phyloP scores from a whole-genome alignment of 1,284 basidiomycete species.

The Tilletia indica region DNA sequence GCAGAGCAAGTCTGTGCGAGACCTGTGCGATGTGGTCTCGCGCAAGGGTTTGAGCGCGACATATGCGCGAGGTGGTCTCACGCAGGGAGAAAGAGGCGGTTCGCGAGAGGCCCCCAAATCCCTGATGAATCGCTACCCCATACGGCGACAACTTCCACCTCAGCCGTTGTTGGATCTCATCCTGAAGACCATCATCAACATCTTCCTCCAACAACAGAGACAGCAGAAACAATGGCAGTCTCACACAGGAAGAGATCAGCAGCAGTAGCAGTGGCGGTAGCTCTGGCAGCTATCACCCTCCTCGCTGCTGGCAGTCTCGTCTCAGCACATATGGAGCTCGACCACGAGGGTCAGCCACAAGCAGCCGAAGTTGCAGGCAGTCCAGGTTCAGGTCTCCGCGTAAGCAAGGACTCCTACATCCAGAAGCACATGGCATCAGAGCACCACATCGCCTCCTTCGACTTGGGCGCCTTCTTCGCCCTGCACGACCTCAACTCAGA shows the following conservation, averaged over 20 bases:
- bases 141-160: neutral
- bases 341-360: slow-evolving; percentile 5
- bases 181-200: neutral
- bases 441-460: slow-evolving; percentile 56
- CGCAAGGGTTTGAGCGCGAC: too few relatives aligned
- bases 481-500: slow-evolving; percentile 82
- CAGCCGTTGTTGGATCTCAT: neutral
- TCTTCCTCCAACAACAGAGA: neutral
- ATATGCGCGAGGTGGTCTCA: too few relatives aligned
- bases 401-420: slow-evolving; percentile 37
- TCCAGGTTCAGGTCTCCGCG: slow-evolving; percentile 29
- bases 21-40: too few relatives aligned
- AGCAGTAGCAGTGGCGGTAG: neutral
- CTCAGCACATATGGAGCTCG: slow-evolving; percentile 1
- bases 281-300: neutral
- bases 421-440: slow-evolving; percentile 55
- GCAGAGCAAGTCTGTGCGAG: too few relatives aligned
- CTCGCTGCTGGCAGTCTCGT: too few relatives aligned
- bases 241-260: neutral
- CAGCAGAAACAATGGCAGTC: neutral
- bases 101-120: too few relatives aligned
- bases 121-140: too few relatives aligned
- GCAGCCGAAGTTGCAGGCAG: slow-evolving; percentile 19
- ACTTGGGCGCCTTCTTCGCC: slow-evolving; percentile 63
- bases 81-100: too few relatives aligned